Percentiles rank a stretch among this genome's conserved stretches.
Evolutionary conservation across 2,329 filamentous ascomycete genomes (phyloP).

Genomic region (Colletotrichum godetiae): DNA sequence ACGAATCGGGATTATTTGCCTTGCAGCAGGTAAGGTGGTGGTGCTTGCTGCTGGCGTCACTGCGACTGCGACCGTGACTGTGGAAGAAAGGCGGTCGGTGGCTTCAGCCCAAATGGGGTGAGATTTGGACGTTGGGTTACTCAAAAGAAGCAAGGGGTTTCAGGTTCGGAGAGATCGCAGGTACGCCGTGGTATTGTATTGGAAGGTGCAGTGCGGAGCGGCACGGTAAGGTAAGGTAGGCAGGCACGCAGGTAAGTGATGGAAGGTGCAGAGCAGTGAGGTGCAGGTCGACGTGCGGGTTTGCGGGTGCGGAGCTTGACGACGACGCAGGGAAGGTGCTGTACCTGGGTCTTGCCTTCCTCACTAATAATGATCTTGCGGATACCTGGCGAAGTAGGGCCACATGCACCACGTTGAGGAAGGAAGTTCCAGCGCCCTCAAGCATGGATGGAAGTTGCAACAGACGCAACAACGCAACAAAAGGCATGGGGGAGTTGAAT

Average conservation of each 20-base stretch:
- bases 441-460: neutral
- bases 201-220: neutral
- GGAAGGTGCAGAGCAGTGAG: neutral
- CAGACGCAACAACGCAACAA: neutral
- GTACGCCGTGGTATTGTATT: neutral
- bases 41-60: constrained; percentile 14
- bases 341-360: no score
- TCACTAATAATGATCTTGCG: no score
- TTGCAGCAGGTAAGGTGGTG: constrained; percentile 12
- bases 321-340: constrained; percentile 1
- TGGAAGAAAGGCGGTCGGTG: constrained; percentile 30
- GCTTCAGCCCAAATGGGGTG: constrained; percentile 31
- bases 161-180: constrained; percentile 36
- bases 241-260: no score
- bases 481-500: neutral
- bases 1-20: constrained; percentile 17
- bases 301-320: constrained; percentile 29
- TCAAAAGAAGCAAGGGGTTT: constrained; percentile 36
- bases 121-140: constrained; percentile 33
- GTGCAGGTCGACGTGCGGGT: neutral
- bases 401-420: constrained; percentile 16
- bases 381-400: neutral
- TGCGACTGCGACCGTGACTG: constrained; percentile 7
- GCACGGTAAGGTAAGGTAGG: neutral
- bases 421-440: neutral